phyloP scores from a whole-genome alignment of 2,329 filamentous ascomycete species.

The Colletotrichum falcatum region DNA sequence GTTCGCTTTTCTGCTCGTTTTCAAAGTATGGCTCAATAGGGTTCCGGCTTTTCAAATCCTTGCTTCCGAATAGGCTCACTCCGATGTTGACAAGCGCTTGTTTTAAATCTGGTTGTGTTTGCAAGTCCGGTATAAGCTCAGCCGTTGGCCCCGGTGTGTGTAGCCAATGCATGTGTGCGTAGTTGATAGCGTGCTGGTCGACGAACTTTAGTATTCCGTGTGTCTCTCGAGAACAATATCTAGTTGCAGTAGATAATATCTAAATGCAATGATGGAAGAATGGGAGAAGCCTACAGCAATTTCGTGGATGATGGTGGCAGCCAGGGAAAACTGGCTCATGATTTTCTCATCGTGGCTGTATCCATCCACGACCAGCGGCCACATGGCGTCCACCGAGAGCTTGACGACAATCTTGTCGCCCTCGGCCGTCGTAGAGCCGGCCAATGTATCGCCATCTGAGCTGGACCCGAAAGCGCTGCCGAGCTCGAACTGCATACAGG shows the following conservation, averaged over 20 bases:
- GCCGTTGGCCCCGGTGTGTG: neutral
- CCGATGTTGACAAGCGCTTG: neutral
- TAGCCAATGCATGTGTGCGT: constrained; percentile 3
- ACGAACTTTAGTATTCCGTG: neutral
- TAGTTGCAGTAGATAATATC: neutral
- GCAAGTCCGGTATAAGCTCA: neutral
- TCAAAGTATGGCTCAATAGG: constrained; percentile 12
- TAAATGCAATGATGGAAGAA: neutral
- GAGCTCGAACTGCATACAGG: neutral
- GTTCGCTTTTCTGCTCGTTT: neutral
- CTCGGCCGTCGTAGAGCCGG: neutral
- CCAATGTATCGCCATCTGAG: neutral
- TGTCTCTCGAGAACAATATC: neutral
- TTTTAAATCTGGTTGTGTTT: neutral
- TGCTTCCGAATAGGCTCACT: neutral
- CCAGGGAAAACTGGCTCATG: neutral
- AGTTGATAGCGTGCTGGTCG: constrained; percentile 2
- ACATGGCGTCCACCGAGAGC: neutral
- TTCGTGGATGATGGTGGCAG: constrained; percentile 9
- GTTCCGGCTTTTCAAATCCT: neutral
- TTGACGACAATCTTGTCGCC: neutral
- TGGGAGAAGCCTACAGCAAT: neutral
- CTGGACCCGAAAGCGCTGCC: neutral
- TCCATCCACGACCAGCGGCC: neutral
- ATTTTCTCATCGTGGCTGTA: constrained; percentile 13